phyloP scores from a whole-genome alignment of 192 early-diverging fungal genomes.

The Glomus cerebriforme region DNA sequence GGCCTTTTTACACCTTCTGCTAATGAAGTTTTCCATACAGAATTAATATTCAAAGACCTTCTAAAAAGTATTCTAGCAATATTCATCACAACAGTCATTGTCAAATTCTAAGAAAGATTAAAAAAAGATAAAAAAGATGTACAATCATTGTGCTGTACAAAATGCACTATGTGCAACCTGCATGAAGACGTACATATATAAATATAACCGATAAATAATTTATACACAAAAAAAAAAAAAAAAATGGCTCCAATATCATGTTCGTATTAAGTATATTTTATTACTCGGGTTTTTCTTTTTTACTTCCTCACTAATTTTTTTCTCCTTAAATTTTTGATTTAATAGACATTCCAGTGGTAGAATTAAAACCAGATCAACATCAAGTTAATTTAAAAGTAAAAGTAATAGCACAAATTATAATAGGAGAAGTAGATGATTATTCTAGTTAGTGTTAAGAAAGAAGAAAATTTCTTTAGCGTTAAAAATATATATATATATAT shows the following conservation, averaged over 20 bases:
- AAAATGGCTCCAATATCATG: neutral
- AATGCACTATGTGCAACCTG: too few relatives aligned
- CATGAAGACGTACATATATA: neutral
- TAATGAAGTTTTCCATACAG: neutral
- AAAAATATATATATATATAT: neutral
- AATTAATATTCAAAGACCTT: neutral
- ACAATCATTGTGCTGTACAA: too few relatives aligned
- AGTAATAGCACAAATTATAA: constrained; percentile 28
- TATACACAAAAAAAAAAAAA: neutral
- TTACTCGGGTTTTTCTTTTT: neutral
- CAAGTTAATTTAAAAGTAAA: constrained; percentile 30
- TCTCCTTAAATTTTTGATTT: too few relatives aligned
- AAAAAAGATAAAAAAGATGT: too few relatives aligned
- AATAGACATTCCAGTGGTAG: neutral
- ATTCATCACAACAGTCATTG: neutral
- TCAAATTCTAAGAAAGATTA: neutral
- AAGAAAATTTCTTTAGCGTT: neutral
- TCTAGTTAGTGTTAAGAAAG: neutral
- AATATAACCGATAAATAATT: neutral
- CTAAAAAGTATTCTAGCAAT: neutral
- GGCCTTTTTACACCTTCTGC: neutral
- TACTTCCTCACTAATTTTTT: neutral
- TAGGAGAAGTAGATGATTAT: constrained; percentile 18
- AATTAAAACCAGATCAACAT: constrained; percentile 29
- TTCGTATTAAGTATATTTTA: neutral